Evolutionary conservation across 345 rosid species (phyloP), one percentile per base, ranked within the genome.

Genomic region (Aurinia saxatilis): DNA sequence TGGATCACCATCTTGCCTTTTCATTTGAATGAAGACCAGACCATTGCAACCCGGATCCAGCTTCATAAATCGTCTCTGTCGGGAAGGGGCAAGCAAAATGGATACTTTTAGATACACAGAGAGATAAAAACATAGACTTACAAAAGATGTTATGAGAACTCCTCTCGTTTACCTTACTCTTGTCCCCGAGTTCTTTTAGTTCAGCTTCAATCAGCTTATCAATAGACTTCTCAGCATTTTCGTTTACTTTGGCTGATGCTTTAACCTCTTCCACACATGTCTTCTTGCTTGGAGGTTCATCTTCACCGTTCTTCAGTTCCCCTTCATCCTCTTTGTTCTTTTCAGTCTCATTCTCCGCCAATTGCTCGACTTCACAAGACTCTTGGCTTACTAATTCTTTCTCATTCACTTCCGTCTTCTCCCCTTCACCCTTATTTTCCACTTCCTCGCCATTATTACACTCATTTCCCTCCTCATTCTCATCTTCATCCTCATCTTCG

Each of bases 21-120:
- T 85, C 99, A 93, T 93, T 81, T 93, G 99, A 71, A 93, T 77
- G 64, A 93, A 77, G 53, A 78, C 80, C 45, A 93, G 80, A 57
- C 99, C 99, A 38, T 88, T 90, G 70, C 97, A 90, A 41, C 99
- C 95, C 5, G 92, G 82, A 80, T 90, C 99, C 55, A 95, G 87
- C 79, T 71, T 79, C 70, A 76, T 31, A 72, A 95, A 88, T 47
- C 81, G 86, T 76, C 97, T 87, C 99, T 93, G 75, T 44, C 4
- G 11, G 10, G 42, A 25, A 10, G 2, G 1, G 9, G 29, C 47
- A 52, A 30, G 5, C 12, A 51, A 51, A 13, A 10, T 16, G 33
- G 17, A 37, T 8, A 65, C 15, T 40, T 40, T 63, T 48, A 18
- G 29, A 57, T 50, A 23, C 59, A 5, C 25, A 36, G 46, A 63